Conservation (phyloP, 108 stramenopile genomes). For the Nannochloropsis oceanica region DNA sequence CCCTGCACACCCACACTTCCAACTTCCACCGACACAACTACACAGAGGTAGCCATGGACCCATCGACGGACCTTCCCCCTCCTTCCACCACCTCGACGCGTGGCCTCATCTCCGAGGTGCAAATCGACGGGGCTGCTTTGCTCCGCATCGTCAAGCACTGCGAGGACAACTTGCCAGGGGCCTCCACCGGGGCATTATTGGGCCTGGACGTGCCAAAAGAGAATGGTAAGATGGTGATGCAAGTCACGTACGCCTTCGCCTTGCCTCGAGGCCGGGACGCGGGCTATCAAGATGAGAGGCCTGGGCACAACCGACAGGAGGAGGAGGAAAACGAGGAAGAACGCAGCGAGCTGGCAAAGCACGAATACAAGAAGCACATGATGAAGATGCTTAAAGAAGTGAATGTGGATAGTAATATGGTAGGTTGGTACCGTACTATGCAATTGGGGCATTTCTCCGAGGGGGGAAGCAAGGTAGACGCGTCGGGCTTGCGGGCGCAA, state of each 20-base stretch:
- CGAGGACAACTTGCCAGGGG: constrained; percentile 72
- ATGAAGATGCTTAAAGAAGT: constrained; percentile 94
- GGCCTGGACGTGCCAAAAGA: constrained; percentile 53
- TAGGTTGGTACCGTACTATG: constrained; percentile 98
- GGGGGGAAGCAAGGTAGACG: not conserved
- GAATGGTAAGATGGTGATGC: constrained; percentile 47
- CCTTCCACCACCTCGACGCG: not conserved
- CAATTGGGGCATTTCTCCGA: constrained; percentile 88
- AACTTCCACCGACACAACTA: too few relatives aligned
- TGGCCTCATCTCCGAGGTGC: not conserved
- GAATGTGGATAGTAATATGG: constrained; percentile 94
- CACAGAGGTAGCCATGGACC: not conserved
- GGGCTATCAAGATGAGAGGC: not conserved
- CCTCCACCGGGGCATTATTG: constrained; percentile 84
- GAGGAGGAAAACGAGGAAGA: constrained; percentile 47
- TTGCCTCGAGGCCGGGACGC: constrained; percentile 50
- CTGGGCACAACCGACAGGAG: not conserved
- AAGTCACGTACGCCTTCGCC: constrained; percentile 83
- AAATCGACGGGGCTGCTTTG: constrained; percentile 19
- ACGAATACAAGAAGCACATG: constrained; percentile 88
- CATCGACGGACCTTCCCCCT: not conserved
- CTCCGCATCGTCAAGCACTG: constrained; percentile 98
- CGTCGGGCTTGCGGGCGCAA: not conserved
- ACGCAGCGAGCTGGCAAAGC: constrained; percentile 51
- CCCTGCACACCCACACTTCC: too few relatives aligned